phyloP scores from a whole-genome alignment of 2,329 filamentous ascomycete genomes.

The Penicillium sp. region DNA sequence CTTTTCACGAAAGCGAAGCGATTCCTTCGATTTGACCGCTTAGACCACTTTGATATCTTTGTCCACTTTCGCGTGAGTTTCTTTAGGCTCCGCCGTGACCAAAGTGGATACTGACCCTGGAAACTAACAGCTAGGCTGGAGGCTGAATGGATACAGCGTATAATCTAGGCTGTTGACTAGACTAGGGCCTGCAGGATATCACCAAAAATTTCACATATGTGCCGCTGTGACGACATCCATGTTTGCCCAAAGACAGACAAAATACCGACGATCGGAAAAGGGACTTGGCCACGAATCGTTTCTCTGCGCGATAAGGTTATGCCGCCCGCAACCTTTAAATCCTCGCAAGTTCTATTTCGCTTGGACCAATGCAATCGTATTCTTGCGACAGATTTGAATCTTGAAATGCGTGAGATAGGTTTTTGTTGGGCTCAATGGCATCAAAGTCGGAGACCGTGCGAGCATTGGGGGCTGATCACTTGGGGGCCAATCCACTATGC shows the following conservation, averaged over 20 bases:
- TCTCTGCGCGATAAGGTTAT: neutral
- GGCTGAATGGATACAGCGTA: neutral
- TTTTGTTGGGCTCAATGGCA: neutral
- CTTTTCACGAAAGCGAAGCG: no score
- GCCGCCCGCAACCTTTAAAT: neutral
- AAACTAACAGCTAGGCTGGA: neutral
- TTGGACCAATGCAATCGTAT: neutral
- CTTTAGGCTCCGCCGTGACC: no score
- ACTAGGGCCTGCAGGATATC: neutral
- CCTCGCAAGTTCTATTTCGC: no score
- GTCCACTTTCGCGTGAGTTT: no score
- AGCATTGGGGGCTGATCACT: neutral
- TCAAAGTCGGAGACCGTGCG: neutral
- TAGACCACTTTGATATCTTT: no score
- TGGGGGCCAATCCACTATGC: neutral
- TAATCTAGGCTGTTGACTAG: neutral
- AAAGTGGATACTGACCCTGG: neutral
- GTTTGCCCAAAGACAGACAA: neutral
- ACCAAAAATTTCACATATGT: neutral
- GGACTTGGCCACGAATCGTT: neutral
- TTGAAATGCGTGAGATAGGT: neutral
- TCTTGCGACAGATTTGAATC: neutral
- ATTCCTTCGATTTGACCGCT: no score
- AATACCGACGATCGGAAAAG: neutral
- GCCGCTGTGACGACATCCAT: neutral